Conservation (phyloP, 2,329 filamentous ascomycete genomes). For the Ceratocystis variospora region DNA sequence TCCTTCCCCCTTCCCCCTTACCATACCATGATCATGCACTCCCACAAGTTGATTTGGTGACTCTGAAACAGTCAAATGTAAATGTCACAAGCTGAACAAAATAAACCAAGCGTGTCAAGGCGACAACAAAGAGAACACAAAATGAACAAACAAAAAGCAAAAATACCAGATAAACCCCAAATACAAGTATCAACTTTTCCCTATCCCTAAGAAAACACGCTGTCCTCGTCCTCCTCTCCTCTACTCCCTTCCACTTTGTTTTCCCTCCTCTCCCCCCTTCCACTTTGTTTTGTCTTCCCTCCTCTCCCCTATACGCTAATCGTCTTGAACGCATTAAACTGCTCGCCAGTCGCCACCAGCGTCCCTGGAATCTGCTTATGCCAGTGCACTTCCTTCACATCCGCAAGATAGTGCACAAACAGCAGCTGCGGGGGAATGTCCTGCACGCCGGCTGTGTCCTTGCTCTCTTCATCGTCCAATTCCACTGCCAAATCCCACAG, state of each 20-base stretch:
- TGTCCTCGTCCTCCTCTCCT: not conserved
- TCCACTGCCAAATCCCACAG: constrained; percentile 96
- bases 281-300: constrained; percentile 19
- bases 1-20: no score
- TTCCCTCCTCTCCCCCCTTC: not conserved
- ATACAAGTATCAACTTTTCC: constrained; percentile 2
- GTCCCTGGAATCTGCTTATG: constrained; percentile 88
- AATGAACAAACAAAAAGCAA: not conserved
- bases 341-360: constrained; percentile 77
- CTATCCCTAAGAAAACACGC: not conserved
- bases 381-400: constrained; percentile 94
- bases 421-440: constrained; percentile 89
- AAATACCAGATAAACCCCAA: not conserved
- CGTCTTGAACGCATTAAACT: constrained; percentile 75
- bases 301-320: constrained; percentile 51
- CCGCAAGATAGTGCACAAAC: constrained; percentile 92
- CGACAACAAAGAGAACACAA: not conserved
- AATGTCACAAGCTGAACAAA: no score
- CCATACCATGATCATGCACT: no score
- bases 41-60: no score
- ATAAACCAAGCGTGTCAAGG: no score
- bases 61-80: no score
- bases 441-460: constrained; percentile 69
- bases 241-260: constrained; percentile 8
- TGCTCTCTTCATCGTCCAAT: constrained; percentile 91